Base-by-base conservation (phyloP, 306 rosid genomes). In the Amphicarpaea edgeworthii region DNA sequence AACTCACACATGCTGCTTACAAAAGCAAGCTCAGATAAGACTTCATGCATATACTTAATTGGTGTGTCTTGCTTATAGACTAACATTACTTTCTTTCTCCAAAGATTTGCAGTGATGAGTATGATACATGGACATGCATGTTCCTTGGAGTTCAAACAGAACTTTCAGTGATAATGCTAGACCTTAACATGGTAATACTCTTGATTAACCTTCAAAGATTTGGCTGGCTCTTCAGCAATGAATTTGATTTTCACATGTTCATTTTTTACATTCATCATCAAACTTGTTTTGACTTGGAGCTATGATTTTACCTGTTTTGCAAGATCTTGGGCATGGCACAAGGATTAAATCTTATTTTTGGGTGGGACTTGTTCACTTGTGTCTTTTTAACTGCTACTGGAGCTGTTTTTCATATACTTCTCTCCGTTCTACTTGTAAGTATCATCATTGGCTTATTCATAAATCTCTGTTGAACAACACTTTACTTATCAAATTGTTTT, bases 331-430 rank as follows among this genome's bases (percentile, higher is more conserved):
- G 97, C 78, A 86, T 92, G 69, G 91, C 96, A 51, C 93, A 92
- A 83, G 95, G 91, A 78, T 92, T 94, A 78, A 94, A 90, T 89
- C 90, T 90, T 84, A 84, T 92, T 68, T 88, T 86, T 83, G 97
- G 97, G 69, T 94, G 97, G 98, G 97, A 94, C 85, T 83, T 94
- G 77, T 92, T 92, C 95, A 86, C 95, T 63, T 92, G 96, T 78
- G 95, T 94, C 72, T 82, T 90, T 86, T 80, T 92, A 85, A 89
- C 97, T 68, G 95, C 96, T 30, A 78, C 82, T 12, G 78, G 83
- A 81, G 90, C 88, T 47, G 76, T 84, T 84, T 85, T 90, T 78
- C 86, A 88, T 73, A 84, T 93, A 63, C 76, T 89, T 83, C 88
- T 84, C 85, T 77, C 91, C 74, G 76, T 78, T 83, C 83, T 92